Evolutionary conservation across 1,284 basidiomycete genomes (phyloP).

Genomic region (Austroboletus olivaceoglutinosus): DNA sequence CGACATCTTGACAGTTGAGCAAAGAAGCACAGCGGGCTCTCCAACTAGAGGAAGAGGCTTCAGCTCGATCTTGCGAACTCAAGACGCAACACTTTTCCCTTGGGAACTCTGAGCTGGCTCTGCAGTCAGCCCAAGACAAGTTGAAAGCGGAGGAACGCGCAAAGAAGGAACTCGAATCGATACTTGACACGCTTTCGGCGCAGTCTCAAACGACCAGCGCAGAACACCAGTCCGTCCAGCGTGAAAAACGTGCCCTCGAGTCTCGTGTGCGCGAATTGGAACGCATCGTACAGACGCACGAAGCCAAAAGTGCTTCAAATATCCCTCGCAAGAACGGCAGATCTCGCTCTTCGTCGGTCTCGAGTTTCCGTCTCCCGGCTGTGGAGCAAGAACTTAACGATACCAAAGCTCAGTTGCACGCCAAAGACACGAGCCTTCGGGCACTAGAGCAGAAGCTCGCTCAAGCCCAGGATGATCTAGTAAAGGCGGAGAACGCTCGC

Average conservation of each 20-base stretch:
- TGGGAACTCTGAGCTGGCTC: constrained; percentile 53
- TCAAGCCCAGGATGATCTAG: constrained; percentile 46
- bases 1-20: constrained; percentile 45
- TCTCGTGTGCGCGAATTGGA: constrained; percentile 57
- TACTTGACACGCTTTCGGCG: constrained; percentile 55
- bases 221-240: constrained; percentile 46
- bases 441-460: constrained; percentile 46
- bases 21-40: constrained; percentile 56
- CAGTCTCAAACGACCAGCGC: constrained; percentile 48
- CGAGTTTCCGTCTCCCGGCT: constrained; percentile 45
- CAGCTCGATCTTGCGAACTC: constrained; percentile 50
- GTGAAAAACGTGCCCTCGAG: constrained; percentile 55
- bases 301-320: constrained; percentile 31
- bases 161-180: constrained; percentile 53
- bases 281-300: constrained; percentile 38
- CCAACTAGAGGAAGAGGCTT: constrained; percentile 52
- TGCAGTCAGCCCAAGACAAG: constrained; percentile 48
- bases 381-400: constrained; percentile 58
- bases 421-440: constrained; percentile 45
- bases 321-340: constrained; percentile 35
- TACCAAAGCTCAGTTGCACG: constrained; percentile 39
- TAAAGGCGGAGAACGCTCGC: constrained; percentile 59
- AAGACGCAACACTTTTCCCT: constrained; percentile 52
- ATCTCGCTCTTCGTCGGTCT: constrained; percentile 49
- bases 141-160: constrained; percentile 50